Base-by-base conservation (phyloP, 1,284 basidiomycete species). In the Trichosporon coremiiforme region DNA sequence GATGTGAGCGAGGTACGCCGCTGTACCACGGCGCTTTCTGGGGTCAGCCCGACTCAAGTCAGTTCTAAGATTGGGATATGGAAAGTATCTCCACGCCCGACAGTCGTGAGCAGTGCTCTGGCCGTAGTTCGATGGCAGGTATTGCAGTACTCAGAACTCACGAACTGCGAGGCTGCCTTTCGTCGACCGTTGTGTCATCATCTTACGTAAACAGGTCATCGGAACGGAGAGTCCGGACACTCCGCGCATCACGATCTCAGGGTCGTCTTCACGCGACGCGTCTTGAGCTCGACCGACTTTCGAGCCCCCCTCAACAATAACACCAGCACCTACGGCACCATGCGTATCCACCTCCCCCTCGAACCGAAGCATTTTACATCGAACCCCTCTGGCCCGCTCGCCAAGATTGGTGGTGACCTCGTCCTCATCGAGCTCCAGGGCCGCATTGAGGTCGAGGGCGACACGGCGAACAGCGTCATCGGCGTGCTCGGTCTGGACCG, bases 351-450 rank as follows among this genome's bases (percentile, higher is more conserved):
- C 65, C 79, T 84, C 10, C 76, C 78, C 1, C 75, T 84, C n/a
- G 73, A 78, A 70, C 79, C 76, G 7, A 70, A 75, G 33, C 81
- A 78, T 50, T 79, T 78, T 64, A 68, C 66, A 20, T 17, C 66
- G 15, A 45, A 35, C 41, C 69, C 75, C 0, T 17, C 70, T n/a
- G 71, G 75, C 7, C 83, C 83, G 10, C 70, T 84, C 0, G 76
- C 79, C 7, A 75, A 78, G 60, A 69, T 84, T 8, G 83, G 82
- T 10, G 82, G 80, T 68, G 79, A 76, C 65, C 73, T 80, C 66
- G 80, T 94, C 80, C 93, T 93, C 80, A 92, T 93, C 76, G 86
- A 91, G 78, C 85, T 89, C 68, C 86, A 88, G 73, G 90, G 92
- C 60, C 81, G 72, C 12, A 74, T 84, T 31, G 71, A 74, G 66